Conservation (phyloP, 257 asterid species). For the Nicotiana otophora region DNA sequence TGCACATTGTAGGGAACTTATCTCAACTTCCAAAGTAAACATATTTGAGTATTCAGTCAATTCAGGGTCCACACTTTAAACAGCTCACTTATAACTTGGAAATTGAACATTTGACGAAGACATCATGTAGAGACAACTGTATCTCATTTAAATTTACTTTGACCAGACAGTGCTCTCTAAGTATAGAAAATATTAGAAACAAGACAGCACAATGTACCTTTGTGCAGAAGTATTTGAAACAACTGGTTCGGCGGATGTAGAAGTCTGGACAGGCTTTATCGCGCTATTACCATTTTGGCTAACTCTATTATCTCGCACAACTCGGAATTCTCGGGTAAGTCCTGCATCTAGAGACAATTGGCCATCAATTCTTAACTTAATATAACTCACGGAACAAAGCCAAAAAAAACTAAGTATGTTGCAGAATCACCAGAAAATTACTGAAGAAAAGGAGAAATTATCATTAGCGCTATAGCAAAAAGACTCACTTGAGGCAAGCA, state of each 20-base stretch:
- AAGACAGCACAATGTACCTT: slow-evolving; percentile 33
- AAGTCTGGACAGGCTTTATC: slow-evolving; percentile 44
- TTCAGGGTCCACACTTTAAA: neutral
- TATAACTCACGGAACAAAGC: neutral
- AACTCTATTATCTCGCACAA: slow-evolving; percentile 85
- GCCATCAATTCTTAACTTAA: neutral
- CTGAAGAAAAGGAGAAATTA: neutral
- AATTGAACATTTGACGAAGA: neutral
- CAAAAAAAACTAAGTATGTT: neutral
- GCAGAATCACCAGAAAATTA: neutral
- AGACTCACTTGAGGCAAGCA: neutral
- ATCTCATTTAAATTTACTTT: too few relatives aligned
- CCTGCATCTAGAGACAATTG: slow-evolving; percentile 46
- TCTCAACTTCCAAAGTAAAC: neutral
- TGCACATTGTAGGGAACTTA: neutral
- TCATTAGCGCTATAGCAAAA: neutral
- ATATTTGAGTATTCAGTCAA: neutral
- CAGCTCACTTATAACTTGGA: neutral
- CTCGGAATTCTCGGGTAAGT: slow-evolving; percentile 69
- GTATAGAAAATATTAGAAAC: neutral
- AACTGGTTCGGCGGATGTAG: slow-evolving; percentile 40
- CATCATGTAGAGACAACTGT: neutral
- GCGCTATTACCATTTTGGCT: slow-evolving; percentile 46
- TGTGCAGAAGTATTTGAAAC: slow-evolving; percentile 26
- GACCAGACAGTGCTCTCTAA: too few relatives aligned